A percentile compares a stretch with the other conserved stretches of the same genome.
Conservation (phyloP, 768 basidiomycete species). For the Lactifluus pinguis region DNA sequence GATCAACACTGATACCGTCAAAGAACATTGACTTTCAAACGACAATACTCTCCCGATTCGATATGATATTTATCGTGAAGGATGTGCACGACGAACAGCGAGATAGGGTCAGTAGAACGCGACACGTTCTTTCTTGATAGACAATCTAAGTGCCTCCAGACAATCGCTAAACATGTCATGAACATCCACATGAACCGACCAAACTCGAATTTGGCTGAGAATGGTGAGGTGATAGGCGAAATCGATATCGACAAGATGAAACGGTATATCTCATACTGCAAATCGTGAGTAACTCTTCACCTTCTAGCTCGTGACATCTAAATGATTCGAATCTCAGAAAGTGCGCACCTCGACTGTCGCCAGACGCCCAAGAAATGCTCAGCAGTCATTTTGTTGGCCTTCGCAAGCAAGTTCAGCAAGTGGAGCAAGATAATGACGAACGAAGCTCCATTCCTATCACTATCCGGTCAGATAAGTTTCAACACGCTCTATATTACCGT, state of each 20-base stretch:
- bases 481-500: neutral
- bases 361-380: slow-evolving; percentile 93
- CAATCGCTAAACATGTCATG: slow-evolving; percentile 96
- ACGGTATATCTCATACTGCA: slow-evolving; percentile 92
- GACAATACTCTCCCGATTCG: slow-evolving; percentile 95
- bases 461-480: slow-evolving; percentile 56
- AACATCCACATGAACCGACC: slow-evolving; percentile 96
- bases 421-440: slow-evolving; percentile 95
- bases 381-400: slow-evolving; percentile 91
- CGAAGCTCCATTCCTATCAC: slow-evolving; percentile 98
- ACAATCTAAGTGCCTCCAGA: slow-evolving; percentile 38
- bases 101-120: slow-evolving; percentile 55
- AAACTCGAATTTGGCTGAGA: slow-evolving; percentile 51
- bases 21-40: slow-evolving; percentile 97
- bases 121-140: neutral
- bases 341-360: slow-evolving; percentile 90
- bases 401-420: slow-evolving; percentile 88
- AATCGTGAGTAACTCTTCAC: slow-evolving; percentile 46
- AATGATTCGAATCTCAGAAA: slow-evolving; percentile 43
- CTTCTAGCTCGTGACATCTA: neutral
- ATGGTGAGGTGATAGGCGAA: slow-evolving; percentile 68
- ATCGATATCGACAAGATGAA: slow-evolving; percentile 98
- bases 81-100: slow-evolving; percentile 95
- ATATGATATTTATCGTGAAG: slow-evolving; percentile 99
- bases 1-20: neutral